phyloP scores from a whole-genome alignment of 2,329 filamentous ascomycete species.

The Penicillium sp. region DNA sequence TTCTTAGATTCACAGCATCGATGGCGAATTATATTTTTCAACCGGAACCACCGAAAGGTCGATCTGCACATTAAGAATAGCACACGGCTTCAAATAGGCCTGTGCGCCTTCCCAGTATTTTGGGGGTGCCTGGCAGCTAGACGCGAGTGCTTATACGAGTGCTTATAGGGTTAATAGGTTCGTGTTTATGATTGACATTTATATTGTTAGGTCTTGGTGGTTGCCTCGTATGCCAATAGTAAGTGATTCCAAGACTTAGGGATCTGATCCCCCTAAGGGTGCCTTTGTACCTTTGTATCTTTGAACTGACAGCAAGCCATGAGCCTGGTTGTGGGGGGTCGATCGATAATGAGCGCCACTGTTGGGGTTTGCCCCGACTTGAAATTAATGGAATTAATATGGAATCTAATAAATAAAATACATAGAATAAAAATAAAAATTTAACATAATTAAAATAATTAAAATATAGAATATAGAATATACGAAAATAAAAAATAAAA shows the following conservation, averaged over 20 bases:
- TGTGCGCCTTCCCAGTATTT: conserved; percentile 5
- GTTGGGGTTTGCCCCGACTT: conserved; percentile 2
- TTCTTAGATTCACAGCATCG: neutral
- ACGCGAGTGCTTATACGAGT: conserved; percentile 1
- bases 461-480: neutral
- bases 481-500: neutral
- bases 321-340: neutral
- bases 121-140: conserved; percentile 9
- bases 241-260: neutral
- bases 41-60: conserved; percentile 14
- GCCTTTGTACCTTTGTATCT: neutral
- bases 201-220: neutral
- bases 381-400: neutral
- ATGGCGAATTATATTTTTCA: neutral
- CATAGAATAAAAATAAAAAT: neutral
- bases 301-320: neutral
- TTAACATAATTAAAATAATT: neutral
- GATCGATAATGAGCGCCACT: conserved; percentile 19
- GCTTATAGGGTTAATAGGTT: neutral
- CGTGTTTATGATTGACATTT: neutral
- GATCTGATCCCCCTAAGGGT: conserved; percentile 8
- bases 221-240: conserved; percentile 1
- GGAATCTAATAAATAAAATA: neutral
- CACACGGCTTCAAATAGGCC: conserved; percentile 14
- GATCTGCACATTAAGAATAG: conserved; percentile 19